Conservation (phyloP, 2,329 filamentous ascomycete species). For the Colletotrichum musae region DNA sequence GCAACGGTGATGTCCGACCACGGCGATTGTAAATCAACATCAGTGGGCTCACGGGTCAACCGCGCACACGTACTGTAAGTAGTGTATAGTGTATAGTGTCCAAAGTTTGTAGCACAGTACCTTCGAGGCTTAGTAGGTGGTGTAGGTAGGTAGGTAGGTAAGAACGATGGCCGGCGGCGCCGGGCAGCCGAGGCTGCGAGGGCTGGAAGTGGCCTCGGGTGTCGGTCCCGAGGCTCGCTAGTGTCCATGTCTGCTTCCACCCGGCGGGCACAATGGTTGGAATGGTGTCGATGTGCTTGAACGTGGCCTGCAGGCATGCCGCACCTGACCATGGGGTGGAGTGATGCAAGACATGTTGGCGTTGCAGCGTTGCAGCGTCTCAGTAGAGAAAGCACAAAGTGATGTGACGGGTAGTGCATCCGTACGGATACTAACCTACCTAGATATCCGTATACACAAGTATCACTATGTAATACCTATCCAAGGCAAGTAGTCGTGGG, state of each 20-base stretch:
- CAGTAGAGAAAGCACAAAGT: no score
- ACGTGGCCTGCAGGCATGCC: constrained; percentile 24
- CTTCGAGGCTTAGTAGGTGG: no score
- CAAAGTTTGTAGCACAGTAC: no score
- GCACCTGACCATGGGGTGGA: background rate
- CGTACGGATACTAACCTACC: no score
- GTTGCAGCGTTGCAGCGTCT: background rate
- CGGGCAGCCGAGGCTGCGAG: background rate
- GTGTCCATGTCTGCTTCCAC: background rate
- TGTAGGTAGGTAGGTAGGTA: no score
- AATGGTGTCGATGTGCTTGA: constrained; percentile 1
- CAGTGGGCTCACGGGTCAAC: constrained; percentile 9
- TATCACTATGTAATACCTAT: no score
- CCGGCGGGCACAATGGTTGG: constrained; percentile 11
- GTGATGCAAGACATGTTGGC: constrained; percentile 5
- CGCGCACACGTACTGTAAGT: background rate
- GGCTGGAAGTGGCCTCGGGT: background rate
- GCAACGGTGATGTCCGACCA: constrained; percentile 5
- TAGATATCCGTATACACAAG: no score
- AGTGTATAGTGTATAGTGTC: no score
- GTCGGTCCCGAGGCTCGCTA: background rate
- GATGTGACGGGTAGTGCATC: no score
- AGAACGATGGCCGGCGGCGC: background rate
- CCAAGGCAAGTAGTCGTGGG: no score
- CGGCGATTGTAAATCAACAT: constrained; percentile 15